Evolutionary conservation across 768 basidiomycete genomes (phyloP), one percentile per base, ranked within the genome.

Genomic region (Boletales sp.): DNA sequence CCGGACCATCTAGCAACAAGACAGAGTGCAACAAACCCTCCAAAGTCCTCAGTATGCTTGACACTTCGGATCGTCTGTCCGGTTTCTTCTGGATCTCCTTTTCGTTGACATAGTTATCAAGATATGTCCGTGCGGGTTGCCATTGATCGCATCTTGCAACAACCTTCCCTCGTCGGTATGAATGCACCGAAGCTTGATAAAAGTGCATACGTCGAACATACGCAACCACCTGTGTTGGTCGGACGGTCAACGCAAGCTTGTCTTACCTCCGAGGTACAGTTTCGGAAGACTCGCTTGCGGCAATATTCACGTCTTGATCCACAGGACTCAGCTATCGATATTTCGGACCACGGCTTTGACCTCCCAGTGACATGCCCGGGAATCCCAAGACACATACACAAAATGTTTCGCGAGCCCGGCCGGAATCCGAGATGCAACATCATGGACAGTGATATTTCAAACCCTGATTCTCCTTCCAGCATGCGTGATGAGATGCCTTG

Each of bases 111-210:
- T 42, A 19, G 19, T 31, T 19, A n/a, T 18, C 35, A 44, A 67
- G 66, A 69, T 24, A 21, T 40, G 21, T 61, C 65, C 30, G 56
- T 62, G 45, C 62, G 69, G 36, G 58, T 63, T 46, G 63, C 67
- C n/a, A 60, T 68, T 39, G 53, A 64, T 4, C 55, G 63, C 17
- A 63, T 68, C 40, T 65, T 67, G 31, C 43, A 50, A 17, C 50
- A 55, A 37, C 57, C 67, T 13, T 56, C 52, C 44, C 57, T 67
- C 18, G 38, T 62, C 24, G 66, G 65, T 19, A 50, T 69, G 8
- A 17, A 40, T 43, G 27, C 21, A 12, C 40, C 24, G 8, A 39
- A 27, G 10, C 40, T 4, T 34, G 2, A 38, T 21, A 43, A 39
- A 24, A 17, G 32, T 19, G 32, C 43, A 48, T 43, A 19, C n/a